Evolutionary conservation across 345 rosid species (phyloP).

Genomic region (Adansonia digitata): DNA sequence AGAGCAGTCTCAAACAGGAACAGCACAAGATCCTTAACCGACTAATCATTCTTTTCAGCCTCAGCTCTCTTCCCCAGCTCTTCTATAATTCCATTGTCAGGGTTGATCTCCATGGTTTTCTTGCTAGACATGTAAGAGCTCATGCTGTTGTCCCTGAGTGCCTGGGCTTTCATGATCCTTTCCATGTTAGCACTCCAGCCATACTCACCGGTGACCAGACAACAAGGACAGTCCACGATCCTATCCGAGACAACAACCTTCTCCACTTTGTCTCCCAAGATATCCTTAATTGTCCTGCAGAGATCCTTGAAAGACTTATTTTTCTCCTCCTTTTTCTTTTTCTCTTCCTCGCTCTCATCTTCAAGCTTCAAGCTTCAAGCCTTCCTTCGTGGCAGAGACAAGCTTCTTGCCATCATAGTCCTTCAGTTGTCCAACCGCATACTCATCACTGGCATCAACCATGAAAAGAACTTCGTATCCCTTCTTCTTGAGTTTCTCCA

Average conservation of each 20-base stretch:
- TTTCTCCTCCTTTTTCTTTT: constrained; percentile 69
- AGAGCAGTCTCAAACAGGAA: constrained; percentile 77
- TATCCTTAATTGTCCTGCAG: constrained; percentile 80
- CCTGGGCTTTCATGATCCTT: constrained; percentile 89
- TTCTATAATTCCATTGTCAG: constrained; percentile 87
- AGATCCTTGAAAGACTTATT: constrained; percentile 61
- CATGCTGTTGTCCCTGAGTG: constrained; percentile 86
- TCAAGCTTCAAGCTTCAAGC: constrained; percentile 70
- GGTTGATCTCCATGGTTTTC: constrained; percentile 88
- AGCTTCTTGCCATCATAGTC: constrained; percentile 84
- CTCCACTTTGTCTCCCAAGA: constrained; percentile 73
- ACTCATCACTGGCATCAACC: constrained; percentile 93
- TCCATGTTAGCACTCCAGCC: constrained; percentile 97
- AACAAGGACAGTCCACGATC: constrained; percentile 84
- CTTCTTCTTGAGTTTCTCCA: constrained; percentile 76
- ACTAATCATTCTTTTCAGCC: constrained; percentile 76
- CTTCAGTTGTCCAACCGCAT: constrained; percentile 73
- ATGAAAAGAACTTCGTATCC: constrained; percentile 84
- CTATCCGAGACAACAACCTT: constrained; percentile 79
- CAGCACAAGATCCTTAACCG: constrained; percentile 75
- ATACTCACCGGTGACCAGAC: constrained; percentile 81
- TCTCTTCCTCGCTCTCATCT: constrained; percentile 80
- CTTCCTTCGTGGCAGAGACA: constrained; percentile 80
- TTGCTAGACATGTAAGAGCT: constrained; percentile 88
- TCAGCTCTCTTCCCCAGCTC: constrained; percentile 79